Percentiles rank a stretch among this genome's conserved stretches.
Evolutionary conservation across 768 basidiomycete species (phyloP).

Genomic region (Trametes maxima): DNA sequence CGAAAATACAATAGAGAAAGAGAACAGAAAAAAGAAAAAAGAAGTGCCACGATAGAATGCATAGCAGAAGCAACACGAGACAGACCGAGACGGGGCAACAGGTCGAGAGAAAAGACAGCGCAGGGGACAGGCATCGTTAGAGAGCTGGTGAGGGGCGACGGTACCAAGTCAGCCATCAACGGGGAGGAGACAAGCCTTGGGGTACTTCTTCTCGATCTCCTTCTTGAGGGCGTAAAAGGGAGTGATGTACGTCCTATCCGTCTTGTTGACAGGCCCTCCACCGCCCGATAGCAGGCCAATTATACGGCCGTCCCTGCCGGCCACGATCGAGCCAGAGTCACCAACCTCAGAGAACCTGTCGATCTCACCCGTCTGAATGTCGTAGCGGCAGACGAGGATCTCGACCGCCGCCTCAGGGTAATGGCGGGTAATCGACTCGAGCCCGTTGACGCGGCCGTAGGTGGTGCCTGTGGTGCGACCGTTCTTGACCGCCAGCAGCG

Average conservation of each 20-base stretch:
- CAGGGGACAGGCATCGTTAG: background rate
- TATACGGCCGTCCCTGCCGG: constrained; percentile 30
- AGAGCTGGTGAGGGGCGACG: background rate
- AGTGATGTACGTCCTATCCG: constrained; percentile 31
- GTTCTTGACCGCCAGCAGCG: constrained; percentile 31
- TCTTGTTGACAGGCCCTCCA: constrained; percentile 21
- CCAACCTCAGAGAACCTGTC: constrained; percentile 41
- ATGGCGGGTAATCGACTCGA: constrained; percentile 27
- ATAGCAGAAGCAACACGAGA: background rate
- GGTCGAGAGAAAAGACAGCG: background rate
- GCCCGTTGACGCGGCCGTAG: constrained; percentile 28
- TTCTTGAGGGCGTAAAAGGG: constrained; percentile 25
- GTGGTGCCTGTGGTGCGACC: constrained; percentile 30
- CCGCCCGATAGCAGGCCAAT: constrained; percentile 34
- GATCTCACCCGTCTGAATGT: constrained; percentile 19
- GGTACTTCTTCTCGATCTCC: constrained; percentile 16
- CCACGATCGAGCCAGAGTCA: constrained; percentile 41
- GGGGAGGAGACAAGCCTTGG: background rate
- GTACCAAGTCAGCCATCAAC: background rate
- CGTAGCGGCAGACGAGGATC: constrained; percentile 22
- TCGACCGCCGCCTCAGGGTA: constrained; percentile 26
- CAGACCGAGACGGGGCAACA: background rate
- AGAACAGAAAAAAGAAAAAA: background rate
- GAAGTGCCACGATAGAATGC: background rate
- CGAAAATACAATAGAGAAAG: too few species aligned